These are phyloP conservation scores for Triangularia setosa DNA, from an alignment of 2,329 filamentous ascomycete genomes.

Conservation along the genomic window DNA sequence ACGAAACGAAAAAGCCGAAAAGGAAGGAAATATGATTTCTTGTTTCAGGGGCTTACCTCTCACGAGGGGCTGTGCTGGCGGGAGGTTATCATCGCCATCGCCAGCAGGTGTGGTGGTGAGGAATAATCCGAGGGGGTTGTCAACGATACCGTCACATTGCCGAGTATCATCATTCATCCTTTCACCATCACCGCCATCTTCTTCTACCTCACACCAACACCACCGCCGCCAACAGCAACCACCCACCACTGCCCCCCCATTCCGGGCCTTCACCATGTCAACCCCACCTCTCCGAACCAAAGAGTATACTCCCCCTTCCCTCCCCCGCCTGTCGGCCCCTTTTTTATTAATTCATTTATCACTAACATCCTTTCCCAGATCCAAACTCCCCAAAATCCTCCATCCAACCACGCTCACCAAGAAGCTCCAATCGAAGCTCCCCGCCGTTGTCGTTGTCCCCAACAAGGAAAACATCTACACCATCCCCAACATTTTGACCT, in stretches of 20 bases:
- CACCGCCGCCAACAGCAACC: neutral
- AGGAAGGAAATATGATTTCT: neutral
- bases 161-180: neutral
- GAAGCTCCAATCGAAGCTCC: conserved; percentile 19
- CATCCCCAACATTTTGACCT: conserved; percentile 88
- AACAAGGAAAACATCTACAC: conserved; percentile 91
- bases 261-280: neutral
- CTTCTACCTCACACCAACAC: neutral
- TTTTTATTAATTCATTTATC: neutral
- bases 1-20: neutral
- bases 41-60: neutral
- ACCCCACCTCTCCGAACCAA: neutral
- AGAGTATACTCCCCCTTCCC: neutral
- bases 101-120: too few species aligned
- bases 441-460: conserved; percentile 17
- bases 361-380: neutral
- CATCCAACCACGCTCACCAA: conserved; percentile 26
- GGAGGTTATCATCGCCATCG: neutral
- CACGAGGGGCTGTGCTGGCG: neutral
- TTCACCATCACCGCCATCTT: neutral
- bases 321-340: neutral
- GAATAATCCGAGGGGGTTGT: neutral
- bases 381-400: neutral
- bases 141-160: neutral
- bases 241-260: neutral